Base-by-base conservation (phyloP, 345 rosid genomes). In the Melaleuca alternifolia region DNA sequence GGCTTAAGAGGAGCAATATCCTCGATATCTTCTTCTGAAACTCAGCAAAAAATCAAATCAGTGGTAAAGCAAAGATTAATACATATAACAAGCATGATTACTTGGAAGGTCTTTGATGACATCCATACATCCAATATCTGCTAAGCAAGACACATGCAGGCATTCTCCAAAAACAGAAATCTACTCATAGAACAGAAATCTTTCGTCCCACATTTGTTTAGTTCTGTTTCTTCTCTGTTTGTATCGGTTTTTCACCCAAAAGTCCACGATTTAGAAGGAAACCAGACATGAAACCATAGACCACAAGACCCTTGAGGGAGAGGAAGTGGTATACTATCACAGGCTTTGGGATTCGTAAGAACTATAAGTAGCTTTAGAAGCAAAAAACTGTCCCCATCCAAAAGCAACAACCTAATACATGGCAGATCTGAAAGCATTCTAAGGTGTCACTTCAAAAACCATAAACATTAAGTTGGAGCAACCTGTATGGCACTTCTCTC, bases 1-100 rank as follows among this genome's bases (percentile, higher is more conserved):
- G 91, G 92, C 87, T 89, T 92, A 76, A 93, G 57, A 51, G 94
- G 96, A 23, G 89, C 10, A 85, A 85, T 90, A 83, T 92, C 98
- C 87, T 94, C 99, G 51, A 91, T 85, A 62, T 94, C 97, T 88
- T 94, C 96, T 88, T 89, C 99, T 96, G 87, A 87, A 89, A 56
- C 85, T 41, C 79, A 88, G 76, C 85, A 71, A 84, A 82, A 87
- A 44, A 85, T 54, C 52, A 85, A 41, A 83, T 65, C 79, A 65
- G 46, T 2, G 46, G 46, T 33, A 65, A 65, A 41, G 46, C 79
- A 65, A 65, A 65, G 77, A 65, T 65, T 65, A 33, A 33, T 65
- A 16, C 46, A 10, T 4, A 2, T 65, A 33, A 46, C 79, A 65
- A 15, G 77, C 46, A 65, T 16, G 77, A 30, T 33, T 65, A 30